Percentiles rank a stretch among this genome's conserved stretches.
These are phyloP conservation scores for Penicillium sp. DNA, from an alignment of 2,329 filamentous ascomycete genomes.

Conservation along the genomic window DNA sequence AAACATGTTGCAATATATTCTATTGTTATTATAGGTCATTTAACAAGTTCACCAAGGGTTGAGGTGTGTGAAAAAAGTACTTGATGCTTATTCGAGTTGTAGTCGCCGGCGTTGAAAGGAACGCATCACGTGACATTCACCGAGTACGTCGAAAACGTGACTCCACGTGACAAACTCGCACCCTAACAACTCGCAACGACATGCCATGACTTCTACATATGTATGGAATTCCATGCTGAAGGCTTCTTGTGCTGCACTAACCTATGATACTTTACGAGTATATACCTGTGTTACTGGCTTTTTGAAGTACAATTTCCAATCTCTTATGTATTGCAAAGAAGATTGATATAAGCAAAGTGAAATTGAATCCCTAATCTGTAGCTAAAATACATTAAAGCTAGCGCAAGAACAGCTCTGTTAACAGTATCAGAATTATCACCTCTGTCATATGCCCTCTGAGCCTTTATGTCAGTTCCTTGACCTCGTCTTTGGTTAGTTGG, in stretches of 20 bases:
- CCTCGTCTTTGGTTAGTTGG: background rate
- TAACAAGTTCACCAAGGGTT: background rate
- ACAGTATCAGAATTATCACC: accelerated
- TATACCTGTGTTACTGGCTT: no score
- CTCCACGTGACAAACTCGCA: background rate
- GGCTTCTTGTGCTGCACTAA: no score
- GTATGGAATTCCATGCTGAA: no score
- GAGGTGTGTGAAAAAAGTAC: background rate
- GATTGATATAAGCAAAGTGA: background rate
- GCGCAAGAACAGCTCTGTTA: background rate
- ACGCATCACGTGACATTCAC: background rate
- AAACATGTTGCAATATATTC: background rate
- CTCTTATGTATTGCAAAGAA: background rate
- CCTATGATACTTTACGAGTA: accelerated
- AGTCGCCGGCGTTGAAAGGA: background rate
- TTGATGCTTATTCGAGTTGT: background rate
- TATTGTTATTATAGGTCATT: background rate
- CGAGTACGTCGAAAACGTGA: background rate
- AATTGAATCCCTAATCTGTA: no score
- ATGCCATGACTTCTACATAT: background rate
- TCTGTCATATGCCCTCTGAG: accelerated
- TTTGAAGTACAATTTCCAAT: background rate
- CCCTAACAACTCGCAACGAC: slow-evolving; percentile 4
- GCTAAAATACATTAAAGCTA: background rate
- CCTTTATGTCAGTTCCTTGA: background rate